These are phyloP conservation scores for Zygnema circumcarinatum DNA, from an alignment of 139 green algal genomes.

Conservation along the genomic window DNA sequence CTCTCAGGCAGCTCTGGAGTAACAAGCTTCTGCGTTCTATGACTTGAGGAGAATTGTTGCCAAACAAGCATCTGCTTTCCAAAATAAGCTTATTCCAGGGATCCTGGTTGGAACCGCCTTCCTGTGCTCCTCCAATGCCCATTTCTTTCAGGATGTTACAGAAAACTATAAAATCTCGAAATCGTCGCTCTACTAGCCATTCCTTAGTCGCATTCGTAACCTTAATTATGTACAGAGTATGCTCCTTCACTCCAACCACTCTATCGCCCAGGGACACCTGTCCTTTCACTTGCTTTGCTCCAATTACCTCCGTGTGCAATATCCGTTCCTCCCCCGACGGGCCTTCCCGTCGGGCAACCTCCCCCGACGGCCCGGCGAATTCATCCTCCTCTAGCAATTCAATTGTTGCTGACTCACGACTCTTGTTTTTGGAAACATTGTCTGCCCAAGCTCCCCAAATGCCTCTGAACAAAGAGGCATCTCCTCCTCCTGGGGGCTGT, in stretches of 20 bases:
- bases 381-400: neutral
- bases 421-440: neutral
- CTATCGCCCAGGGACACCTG: slow-evolving; percentile 42
- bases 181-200: slow-evolving; percentile 37
- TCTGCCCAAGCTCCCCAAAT: neutral
- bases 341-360: neutral
- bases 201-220: neutral
- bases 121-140: neutral
- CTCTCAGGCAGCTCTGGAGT: neutral
- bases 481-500: neutral
- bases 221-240: slow-evolving; percentile 32
- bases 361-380: neutral
- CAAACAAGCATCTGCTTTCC: slow-evolving; percentile 21
- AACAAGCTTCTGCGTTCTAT: neutral
- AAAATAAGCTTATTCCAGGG: neutral
- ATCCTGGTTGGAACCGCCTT: neutral
- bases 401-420: neutral
- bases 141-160: neutral
- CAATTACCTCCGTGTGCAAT: slow-evolving; percentile 13
- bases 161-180: slow-evolving; percentile 40
- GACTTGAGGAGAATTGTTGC: slow-evolving; percentile 1
- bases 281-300: slow-evolving; percentile 19
- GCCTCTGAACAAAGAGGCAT: neutral
- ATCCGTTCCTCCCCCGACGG: slow-evolving; percentile 10
- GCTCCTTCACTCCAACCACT: slow-evolving; percentile 25